Evolutionary conservation across 192 early-diverging fungal genomes (phyloP).

Genomic region (Linderina pennispora): DNA sequence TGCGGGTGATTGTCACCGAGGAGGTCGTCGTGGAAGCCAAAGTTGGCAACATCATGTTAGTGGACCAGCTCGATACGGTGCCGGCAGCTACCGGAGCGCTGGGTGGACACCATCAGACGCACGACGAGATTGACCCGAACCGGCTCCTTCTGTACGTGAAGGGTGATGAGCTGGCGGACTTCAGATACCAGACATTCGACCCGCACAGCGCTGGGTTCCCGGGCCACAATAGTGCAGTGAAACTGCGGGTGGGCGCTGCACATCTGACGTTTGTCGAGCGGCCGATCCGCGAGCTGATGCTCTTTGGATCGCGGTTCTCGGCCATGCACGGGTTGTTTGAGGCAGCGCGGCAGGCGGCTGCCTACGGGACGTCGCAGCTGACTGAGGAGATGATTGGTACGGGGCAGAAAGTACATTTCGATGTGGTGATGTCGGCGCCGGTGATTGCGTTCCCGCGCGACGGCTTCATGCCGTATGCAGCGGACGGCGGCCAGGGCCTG

Average conservation of each 20-base stretch:
- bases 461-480: slow-evolving; percentile 33
- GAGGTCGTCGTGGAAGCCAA: slow-evolving; percentile 60
- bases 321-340: slow-evolving; percentile 85
- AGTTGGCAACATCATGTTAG: slow-evolving; percentile 64
- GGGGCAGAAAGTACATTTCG: slow-evolving; percentile 68
- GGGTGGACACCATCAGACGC: not conserved
- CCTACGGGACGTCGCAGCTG: slow-evolving; percentile 69
- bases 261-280: slow-evolving; percentile 75
- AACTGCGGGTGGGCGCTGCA: slow-evolving; percentile 74
- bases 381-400: slow-evolving; percentile 62
- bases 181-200: slow-evolving; percentile 80
- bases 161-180: slow-evolving; percentile 83
- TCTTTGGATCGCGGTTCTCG: slow-evolving; percentile 79
- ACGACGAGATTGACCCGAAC: slow-evolving; percentile 3
- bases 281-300: slow-evolving; percentile 62
- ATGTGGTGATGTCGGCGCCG: slow-evolving; percentile 78
- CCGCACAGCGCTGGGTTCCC: slow-evolving; percentile 54
- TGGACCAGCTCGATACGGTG: slow-evolving; percentile 53
- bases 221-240: slow-evolving; percentile 76
- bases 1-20: slow-evolving; percentile 57
- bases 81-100: not conserved
- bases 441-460: slow-evolving; percentile 75
- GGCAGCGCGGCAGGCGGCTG: slow-evolving; percentile 77
- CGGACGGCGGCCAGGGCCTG: not conserved
- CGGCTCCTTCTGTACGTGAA: slow-evolving; percentile 72